These are phyloP conservation scores for Colletotrichum godetiae DNA, from an alignment of 2,329 filamentous ascomycete species.

Conservation along the genomic window DNA sequence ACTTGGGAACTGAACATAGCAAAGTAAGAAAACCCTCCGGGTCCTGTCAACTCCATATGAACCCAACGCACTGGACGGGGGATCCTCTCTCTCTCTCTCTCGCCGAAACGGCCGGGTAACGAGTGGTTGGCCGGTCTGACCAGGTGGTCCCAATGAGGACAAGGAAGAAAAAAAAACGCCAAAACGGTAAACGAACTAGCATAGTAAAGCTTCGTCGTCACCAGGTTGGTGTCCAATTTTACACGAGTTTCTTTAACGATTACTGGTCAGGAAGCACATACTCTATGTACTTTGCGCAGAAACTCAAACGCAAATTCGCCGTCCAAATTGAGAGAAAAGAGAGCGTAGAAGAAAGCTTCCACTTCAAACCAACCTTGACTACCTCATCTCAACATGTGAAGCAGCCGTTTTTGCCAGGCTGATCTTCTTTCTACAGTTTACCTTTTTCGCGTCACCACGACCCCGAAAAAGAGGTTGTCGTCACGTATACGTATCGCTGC, in stretches of 20 bases:
- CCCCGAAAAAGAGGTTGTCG: too few species aligned
- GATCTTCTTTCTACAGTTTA: background rate
- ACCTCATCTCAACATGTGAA: background rate
- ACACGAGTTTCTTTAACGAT: background rate
- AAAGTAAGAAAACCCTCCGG: background rate
- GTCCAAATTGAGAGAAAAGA: background rate
- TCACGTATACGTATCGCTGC: too few species aligned
- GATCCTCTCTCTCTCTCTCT: background rate
- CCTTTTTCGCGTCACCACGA: too few species aligned
- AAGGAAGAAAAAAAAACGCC: background rate
- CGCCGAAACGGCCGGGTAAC: background rate
- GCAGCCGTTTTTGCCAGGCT: background rate
- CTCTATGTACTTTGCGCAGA: background rate
- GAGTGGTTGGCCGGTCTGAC: background rate
- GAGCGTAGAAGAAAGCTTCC: background rate
- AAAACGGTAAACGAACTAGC: background rate
- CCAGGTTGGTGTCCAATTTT: background rate
- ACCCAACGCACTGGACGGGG: background rate
- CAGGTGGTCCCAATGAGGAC: background rate
- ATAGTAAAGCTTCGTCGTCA: background rate
- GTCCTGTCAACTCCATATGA: background rate
- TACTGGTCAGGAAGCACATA: background rate
- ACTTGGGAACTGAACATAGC: too few species aligned
- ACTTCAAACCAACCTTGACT: background rate
- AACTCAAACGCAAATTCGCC: background rate